Evolutionary conservation across 805 yeast species (phyloP).

Genomic region (Candida chilensis): DNA sequence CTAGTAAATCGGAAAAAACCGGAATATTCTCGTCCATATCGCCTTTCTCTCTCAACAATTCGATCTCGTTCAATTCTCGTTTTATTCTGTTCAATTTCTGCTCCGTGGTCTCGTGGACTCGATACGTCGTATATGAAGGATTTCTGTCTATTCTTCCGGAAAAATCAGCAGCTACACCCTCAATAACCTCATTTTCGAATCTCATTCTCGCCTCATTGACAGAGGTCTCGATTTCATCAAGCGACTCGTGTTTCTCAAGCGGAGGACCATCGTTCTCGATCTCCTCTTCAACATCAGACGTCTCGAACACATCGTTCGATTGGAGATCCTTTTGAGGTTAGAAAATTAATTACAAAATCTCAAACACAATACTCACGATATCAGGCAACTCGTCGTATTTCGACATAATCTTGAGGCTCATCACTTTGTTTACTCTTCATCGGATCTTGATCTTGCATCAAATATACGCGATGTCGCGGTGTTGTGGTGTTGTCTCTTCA

Average conservation of each 20-base stretch:
- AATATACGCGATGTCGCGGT: not conserved
- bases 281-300: constrained; percentile 26
- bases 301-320: constrained; percentile 21
- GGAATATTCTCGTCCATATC: no score
- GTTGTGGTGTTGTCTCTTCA: not conserved
- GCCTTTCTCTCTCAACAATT: constrained; percentile 4
- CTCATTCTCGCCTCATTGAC: constrained; percentile 5
- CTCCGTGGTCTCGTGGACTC: constrained; percentile 16
- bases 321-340: constrained; percentile 3
- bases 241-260: constrained; percentile 4
- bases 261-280: constrained; percentile 6
- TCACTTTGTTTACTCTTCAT: no score
- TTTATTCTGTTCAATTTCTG: constrained; percentile 22
- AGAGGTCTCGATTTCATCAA: constrained; percentile 4
- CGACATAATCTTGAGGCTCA: no score
- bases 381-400: not conserved
- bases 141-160: constrained; percentile 10
- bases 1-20: not conserved
- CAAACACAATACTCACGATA: not conserved
- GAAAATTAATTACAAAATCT: no score
- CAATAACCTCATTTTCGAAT: constrained; percentile 10
- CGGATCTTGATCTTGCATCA: no score
- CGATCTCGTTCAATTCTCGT: constrained; percentile 21
- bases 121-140: constrained; percentile 23
- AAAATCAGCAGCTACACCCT: constrained; percentile 5